phyloP scores from a whole-genome alignment of 768 basidiomycete species.

The Pluteus cervinus region DNA sequence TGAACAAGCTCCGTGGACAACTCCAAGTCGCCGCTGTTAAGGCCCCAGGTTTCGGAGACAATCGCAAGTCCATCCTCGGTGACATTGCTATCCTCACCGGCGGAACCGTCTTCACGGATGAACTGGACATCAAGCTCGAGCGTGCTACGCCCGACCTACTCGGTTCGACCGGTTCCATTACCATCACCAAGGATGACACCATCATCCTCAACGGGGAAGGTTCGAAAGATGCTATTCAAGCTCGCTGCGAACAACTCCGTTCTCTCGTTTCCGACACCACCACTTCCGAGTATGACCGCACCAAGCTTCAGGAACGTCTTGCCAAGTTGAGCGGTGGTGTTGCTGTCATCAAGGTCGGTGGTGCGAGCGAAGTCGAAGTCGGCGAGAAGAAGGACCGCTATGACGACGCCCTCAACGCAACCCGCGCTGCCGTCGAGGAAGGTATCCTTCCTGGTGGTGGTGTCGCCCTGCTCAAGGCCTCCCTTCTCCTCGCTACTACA shows the following conservation, averaged over 20 bases:
- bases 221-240: constrained; percentile 82
- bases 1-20: constrained; percentile 99
- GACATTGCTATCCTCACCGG: constrained; percentile 97
- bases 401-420: constrained; percentile 96
- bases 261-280: constrained; percentile 72
- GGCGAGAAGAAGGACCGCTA: constrained; percentile 99
- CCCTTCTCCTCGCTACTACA: constrained; percentile 58
- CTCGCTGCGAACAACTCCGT: constrained; percentile 95
- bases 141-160: constrained; percentile 83
- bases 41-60: constrained; percentile 98
- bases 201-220: constrained; percentile 94
- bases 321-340: constrained; percentile 96
- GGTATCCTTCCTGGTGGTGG: constrained; percentile 98
- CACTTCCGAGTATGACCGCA: constrained; percentile 90
- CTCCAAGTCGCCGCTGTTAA: constrained; percentile 92
- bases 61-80: constrained; percentile 96
- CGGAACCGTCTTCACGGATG: constrained; percentile 95
- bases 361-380: constrained; percentile 90
- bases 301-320: constrained; percentile 93
- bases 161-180: constrained; percentile 85
- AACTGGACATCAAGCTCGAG: constrained; percentile 96
- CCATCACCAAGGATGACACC: constrained; percentile 97
- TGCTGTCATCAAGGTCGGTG: constrained; percentile 97
- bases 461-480: constrained; percentile 86
- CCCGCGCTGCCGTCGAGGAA: constrained; percentile 96